Base-by-base conservation (phyloP, 495 filamentous ascomycete species). In the Neurospora sp. region DNA sequence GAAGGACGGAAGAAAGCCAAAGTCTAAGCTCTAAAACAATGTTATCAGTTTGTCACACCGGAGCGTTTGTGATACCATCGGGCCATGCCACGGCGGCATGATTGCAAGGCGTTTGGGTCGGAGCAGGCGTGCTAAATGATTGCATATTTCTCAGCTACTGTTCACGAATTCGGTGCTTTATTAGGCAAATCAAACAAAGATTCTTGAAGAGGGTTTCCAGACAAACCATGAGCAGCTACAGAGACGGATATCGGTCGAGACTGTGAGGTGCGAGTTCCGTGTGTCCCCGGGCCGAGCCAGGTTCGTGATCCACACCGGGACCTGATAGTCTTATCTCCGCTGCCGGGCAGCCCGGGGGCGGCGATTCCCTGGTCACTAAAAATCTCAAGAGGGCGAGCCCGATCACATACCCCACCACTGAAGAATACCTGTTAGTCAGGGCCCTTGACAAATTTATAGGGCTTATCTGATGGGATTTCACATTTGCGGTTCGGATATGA, bases 1-100 rank as follows among this genome's bases (percentile, higher is more conserved):
- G 37, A 86, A 86, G 77, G 75, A 62, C 23, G 83, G 81, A 18
- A 80, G 78, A 70, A 83, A 83, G 79, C 72, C 76, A 16, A 83
- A 81, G 74, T 49, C 81, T 0, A 87, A 85, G 82, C 75, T 86
- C n/a, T 85, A 75, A 74, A 66, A 18, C 23, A 18, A 18, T 8
- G 54, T 14, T 66, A 35, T 66, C 54, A 35, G 14, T 66, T 35
- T 35, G 54, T 62, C 12, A 35, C 27, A 35, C 14, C 54, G 54
- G 54, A 66, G 54, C 54, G 54, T 66, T 23, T 66, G 12, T 66
- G 27, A 31, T 66, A 66, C 54, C 27, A 66, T 66, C 54, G 27
- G 54, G 31, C 27, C 27, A 66, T 35, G 14, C 49, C 49, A 27
- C 20, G 23, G 49, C 49, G 23, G 49, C 49, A 60, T 60, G 49